phyloP scores from a whole-genome alignment of 352 stramenopile genomes.

The Globisporangium perplexum region DNA sequence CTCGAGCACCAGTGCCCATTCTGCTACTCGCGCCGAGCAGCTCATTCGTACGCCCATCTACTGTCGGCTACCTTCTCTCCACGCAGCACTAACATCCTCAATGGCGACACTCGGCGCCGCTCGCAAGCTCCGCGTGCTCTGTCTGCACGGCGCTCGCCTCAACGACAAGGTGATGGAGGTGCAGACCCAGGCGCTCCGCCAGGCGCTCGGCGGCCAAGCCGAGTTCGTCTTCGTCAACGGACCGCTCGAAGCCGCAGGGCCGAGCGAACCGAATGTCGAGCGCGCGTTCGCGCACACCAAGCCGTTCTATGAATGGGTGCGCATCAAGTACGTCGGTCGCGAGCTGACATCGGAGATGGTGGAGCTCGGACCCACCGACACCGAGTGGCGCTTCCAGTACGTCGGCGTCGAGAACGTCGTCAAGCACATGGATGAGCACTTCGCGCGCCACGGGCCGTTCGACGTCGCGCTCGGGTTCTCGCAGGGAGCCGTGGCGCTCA shows the following conservation, averaged over 20 bases:
- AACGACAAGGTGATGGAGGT: constrained; percentile 69
- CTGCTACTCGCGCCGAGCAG: neutral
- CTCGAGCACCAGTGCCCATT: too few species aligned
- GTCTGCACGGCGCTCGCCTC: constrained; percentile 67
- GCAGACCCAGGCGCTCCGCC: constrained; percentile 50
- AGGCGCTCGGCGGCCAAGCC: constrained; percentile 45
- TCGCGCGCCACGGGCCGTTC: constrained; percentile 55
- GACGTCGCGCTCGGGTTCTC: constrained; percentile 78
- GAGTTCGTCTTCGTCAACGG: constrained; percentile 75
- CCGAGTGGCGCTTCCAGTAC: constrained; percentile 14
- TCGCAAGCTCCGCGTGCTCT: constrained; percentile 54
- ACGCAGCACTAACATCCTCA: neutral
- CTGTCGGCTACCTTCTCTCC: too few species aligned
- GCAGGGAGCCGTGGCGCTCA: constrained; percentile 66
- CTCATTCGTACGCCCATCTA: neutral
- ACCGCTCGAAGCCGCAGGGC: constrained; percentile 44
- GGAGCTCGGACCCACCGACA: constrained; percentile 2
- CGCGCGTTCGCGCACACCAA: constrained; percentile 45
- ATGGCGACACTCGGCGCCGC: constrained; percentile 5
- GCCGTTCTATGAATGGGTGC: constrained; percentile 74
- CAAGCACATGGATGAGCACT: constrained; percentile 52
- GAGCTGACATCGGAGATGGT: constrained; percentile 11
- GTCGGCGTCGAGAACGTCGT: constrained; percentile 36
- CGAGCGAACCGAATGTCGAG: constrained; percentile 49
- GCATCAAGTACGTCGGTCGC: constrained; percentile 18